Base-by-base conservation (phyloP, 352 stramenopile species). In the Pythium chondricola region DNA sequence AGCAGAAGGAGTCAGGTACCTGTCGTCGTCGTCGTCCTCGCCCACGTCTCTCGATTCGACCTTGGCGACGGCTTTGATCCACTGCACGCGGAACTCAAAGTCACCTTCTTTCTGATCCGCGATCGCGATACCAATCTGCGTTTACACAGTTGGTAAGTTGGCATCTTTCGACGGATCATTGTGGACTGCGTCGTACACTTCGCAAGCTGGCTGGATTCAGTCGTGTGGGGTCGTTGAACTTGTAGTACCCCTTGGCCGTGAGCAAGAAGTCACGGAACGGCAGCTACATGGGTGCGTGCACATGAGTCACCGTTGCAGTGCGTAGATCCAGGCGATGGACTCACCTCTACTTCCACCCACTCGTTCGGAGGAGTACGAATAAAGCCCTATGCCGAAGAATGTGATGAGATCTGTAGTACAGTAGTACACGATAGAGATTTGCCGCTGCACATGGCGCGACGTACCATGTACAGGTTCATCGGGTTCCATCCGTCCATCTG, bases 401-500 rank as follows among this genome's bases (percentile, higher is more conserved):
- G n/a, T n/a, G n/a, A n/a, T n/a, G n/a, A n/a, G n/a, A n/a, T n/a
- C n/a, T n/a, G n/a, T n/a, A n/a, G n/a, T n/a, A n/a, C n/a, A n/a
- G n/a, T n/a, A n/a, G n/a, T n/a, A n/a, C n/a, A n/a, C n/a, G n/a
- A n/a, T n/a, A n/a, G n/a, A n/a, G n/a, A n/a, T n/a, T n/a, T n/a
- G n/a, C n/a, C n/a, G n/a, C n/a, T n/a, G n/a, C n/a, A n/a, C n/a
- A n/a, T n/a, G n/a, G n/a, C n/a, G n/a, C 9, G 31, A 35, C 65
- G 30, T 50, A 89, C 77, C 75, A 93, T 91, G 65, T 90, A 85
- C 57, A 93, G 58, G 45, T 93, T 88, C 29, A 91, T 76, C 8
- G 83, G 83, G 52, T 93, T 93, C 83, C 83, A 93, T 17, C 83
- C 77, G 42, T 90, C 77, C 66, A 88, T 85, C 61, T 93, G 83